phyloP scores from a whole-genome alignment of 768 basidiomycete genomes.

The Clitopilus passeckerianus region DNA sequence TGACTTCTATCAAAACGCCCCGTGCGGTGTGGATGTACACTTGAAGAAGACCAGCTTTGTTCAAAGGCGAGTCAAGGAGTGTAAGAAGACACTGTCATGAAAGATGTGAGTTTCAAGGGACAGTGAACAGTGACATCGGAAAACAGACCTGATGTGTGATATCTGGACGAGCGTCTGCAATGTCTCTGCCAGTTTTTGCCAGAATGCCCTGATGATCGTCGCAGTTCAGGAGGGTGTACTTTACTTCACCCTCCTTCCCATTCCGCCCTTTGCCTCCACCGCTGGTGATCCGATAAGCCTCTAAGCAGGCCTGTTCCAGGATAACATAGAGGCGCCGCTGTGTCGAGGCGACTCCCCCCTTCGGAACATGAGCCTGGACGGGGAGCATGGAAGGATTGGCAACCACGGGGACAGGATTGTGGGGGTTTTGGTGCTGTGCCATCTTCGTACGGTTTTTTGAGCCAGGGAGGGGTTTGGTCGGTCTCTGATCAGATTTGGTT shows the following conservation, averaged over 20 bases:
- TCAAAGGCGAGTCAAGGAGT: slow-evolving; percentile 93
- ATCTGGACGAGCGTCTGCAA: slow-evolving; percentile 98
- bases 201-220: slow-evolving; percentile 99
- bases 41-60: slow-evolving; percentile 94
- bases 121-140: slow-evolving; percentile 5
- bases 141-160: slow-evolving; percentile 91
- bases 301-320: slow-evolving; percentile 90
- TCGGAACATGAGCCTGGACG: slow-evolving; percentile 71
- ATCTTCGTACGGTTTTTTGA: slow-evolving; percentile 50
- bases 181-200: slow-evolving; percentile 96
- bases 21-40: slow-evolving; percentile 98
- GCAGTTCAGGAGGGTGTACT: slow-evolving; percentile 95
- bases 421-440: slow-evolving; percentile 25
- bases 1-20: slow-evolving; percentile 96
- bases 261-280: slow-evolving; percentile 51
- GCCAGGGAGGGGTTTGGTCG: slow-evolving; percentile 58
- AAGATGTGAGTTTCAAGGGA: slow-evolving; percentile 4
- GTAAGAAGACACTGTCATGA: slow-evolving; percentile 82
- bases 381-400: slow-evolving; percentile 82
- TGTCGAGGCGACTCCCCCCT: slow-evolving; percentile 43
- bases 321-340: slow-evolving; percentile 83
- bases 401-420: slow-evolving; percentile 41
- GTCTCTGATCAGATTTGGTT: slow-evolving; percentile 28
- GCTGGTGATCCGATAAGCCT: slow-evolving; percentile 84
- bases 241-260: slow-evolving; percentile 72